A percentile compares a stretch with the other conserved stretches of the same genome.
phyloP scores from a whole-genome alignment of 768 basidiomycete genomes.

The Agaricus subrufescens region DNA sequence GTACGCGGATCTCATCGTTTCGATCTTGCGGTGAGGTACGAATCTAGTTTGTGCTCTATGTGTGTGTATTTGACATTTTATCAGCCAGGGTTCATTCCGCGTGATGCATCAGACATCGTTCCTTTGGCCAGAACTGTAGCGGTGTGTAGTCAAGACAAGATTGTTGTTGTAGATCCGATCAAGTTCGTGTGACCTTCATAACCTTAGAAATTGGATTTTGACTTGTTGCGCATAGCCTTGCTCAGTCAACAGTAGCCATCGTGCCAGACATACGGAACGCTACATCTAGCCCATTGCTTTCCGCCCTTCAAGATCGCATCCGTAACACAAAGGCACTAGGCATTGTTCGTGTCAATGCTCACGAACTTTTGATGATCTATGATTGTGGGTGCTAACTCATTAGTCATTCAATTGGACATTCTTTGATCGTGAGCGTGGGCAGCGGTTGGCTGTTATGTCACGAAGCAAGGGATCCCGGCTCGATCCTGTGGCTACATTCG shows the following conservation, averaged over 20 bases:
- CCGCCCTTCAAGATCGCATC: slow-evolving; percentile 53
- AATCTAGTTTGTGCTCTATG: neutral
- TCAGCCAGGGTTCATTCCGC: slow-evolving; percentile 67
- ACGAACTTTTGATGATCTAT: slow-evolving; percentile 68
- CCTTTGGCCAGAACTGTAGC: slow-evolving; percentile 59
- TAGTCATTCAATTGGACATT: neutral
- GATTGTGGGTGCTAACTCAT: slow-evolving; percentile 47
- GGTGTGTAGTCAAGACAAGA: slow-evolving; percentile 58
- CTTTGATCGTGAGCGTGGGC: slow-evolving; percentile 6
- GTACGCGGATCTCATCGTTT: slow-evolving; percentile 38
- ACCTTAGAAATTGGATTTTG: neutral
- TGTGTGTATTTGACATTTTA: neutral
- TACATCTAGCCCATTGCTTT: slow-evolving; percentile 32
- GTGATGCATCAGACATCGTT: slow-evolving; percentile 60
- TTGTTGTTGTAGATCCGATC: slow-evolving; percentile 62
- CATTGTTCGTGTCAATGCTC: slow-evolving; percentile 46
- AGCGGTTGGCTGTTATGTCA: slow-evolving; percentile 78
- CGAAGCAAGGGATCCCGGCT: slow-evolving; percentile 60
- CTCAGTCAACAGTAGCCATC: slow-evolving; percentile 35
- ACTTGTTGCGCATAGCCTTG: slow-evolving; percentile 25
- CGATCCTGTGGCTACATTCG: slow-evolving; percentile 62
- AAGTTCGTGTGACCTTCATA: slow-evolving; percentile 40
- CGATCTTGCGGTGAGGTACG: slow-evolving; percentile 63
- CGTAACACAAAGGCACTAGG: slow-evolving; percentile 63
- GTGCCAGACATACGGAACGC: slow-evolving; percentile 57